Percentiles rank a stretch among this genome's conserved stretches.
Evolutionary conservation across 371 early-diverging fungal genomes (phyloP).

Genomic region (Apophysomyces ossiformis): DNA sequence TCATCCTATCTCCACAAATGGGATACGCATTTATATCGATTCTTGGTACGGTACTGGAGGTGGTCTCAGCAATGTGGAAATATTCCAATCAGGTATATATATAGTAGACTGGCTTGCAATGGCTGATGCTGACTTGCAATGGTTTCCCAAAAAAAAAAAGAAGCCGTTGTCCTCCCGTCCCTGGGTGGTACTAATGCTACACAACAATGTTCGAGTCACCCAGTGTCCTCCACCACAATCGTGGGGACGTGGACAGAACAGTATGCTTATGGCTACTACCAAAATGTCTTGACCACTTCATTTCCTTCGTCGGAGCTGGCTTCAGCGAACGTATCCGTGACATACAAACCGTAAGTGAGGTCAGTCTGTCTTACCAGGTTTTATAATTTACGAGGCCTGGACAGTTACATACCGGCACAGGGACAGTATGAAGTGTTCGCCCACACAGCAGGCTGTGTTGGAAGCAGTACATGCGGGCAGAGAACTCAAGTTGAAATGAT

Average conservation of each 20-base stretch:
- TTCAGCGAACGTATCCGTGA: conserved; percentile 47
- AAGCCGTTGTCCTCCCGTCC: neutral
- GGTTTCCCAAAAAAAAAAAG: neutral
- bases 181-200: neutral
- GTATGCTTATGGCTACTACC: conserved; percentile 44
- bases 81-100: conserved; percentile 63
- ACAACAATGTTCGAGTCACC: neutral
- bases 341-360: conserved; percentile 52
- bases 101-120: neutral
- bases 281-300: conserved; percentile 38
- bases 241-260: conserved; percentile 42
- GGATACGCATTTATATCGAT: conserved; percentile 53
- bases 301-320: conserved; percentile 40
- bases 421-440: conserved; percentile 69
- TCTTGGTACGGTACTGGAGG: conserved; percentile 80
- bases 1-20: conserved; percentile 16
- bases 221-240: conserved; percentile 15
- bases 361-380: too few species aligned
- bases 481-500: conserved; percentile 55
- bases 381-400: too few species aligned
- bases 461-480: conserved; percentile 57
- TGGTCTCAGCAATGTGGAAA: conserved; percentile 69
- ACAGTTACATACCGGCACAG: conserved; percentile 57
- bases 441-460: conserved; percentile 73
- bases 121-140: neutral